phyloP scores from a whole-genome alignment of 306 rosid genomes.

The Hylodesmum podocarpum region DNA sequence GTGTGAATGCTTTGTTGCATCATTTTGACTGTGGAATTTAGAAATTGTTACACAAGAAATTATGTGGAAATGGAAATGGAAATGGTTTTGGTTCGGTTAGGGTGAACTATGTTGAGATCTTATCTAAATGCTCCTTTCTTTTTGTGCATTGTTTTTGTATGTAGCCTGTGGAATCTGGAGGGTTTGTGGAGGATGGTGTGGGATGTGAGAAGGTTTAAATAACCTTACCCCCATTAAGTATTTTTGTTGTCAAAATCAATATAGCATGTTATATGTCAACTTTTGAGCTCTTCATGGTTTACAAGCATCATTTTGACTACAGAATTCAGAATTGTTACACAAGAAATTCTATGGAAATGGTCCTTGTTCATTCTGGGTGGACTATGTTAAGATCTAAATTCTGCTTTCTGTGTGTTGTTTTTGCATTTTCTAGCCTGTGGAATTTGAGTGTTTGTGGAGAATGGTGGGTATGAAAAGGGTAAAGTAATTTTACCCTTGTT shows the following conservation, averaged over 20 bases:
- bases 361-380: neutral
- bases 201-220: neutral
- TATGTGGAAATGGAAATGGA: no score
- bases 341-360: slow-evolving; percentile 16
- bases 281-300: neutral
- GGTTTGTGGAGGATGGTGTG: slow-evolving; percentile 12
- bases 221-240: neutral
- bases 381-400: neutral
- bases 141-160: neutral
- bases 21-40: neutral
- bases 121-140: neutral
- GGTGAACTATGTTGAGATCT: neutral
- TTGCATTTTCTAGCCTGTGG: neutral
- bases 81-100: neutral
- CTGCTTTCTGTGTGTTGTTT: neutral
- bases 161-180: neutral
- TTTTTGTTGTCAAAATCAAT: neutral
- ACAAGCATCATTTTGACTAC: no score
- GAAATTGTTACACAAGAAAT: neutral
- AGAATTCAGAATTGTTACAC: slow-evolving; percentile 4
- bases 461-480: neutral
- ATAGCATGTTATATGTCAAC: no score
- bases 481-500: neutral
- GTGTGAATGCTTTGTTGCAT: slow-evolving; percentile 15
- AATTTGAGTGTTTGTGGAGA: slow-evolving; percentile 9